Base-by-base conservation (phyloP, 305 asterid species). In the Rubia peregrina region DNA sequence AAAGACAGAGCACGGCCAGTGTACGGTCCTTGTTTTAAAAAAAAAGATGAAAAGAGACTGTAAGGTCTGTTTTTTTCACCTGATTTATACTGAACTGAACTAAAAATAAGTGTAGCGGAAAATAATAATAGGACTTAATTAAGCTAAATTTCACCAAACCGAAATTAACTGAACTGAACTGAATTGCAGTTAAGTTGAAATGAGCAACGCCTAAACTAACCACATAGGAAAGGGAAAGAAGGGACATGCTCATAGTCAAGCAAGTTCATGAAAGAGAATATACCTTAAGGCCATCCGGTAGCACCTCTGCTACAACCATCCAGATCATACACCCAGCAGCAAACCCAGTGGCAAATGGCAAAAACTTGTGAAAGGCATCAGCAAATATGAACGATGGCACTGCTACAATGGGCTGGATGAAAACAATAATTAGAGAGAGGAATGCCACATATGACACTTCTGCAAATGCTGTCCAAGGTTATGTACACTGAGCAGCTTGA, bases 261-360 rank as follows among this genome's bases (percentile, higher is more conserved):
- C 9, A 68, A 17, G 21, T 33, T 26, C 2, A 33, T 21, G 40
- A 46, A 44, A 33, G 42, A 57, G 49, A 68, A 75, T 26, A 30
- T 81, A 89, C 98, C 98, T 90, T 93, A 71, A 93, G 91, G 72
- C 88, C 97, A 74, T 93, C 98, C 4, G 97, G 98, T 72, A 93
- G 95, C 66, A 93, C 96, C 90, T 93, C 98, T 2, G 96, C 96
- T 75, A 90, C 79, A 76, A 90, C 97, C 93, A 93, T 90, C 98
- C 97, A 93, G 76, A 93, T 89, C 98, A 93, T 93, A 79, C 98
- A 93, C 73, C 98, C 98, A 65, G 98, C 98, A 67, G 98, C 98
- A 76, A 93, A 93, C 57, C 98, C 98, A 60, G 98, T 93, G 30
- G 97, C 97, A 81, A 93, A 93, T 33, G 98, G 97, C 78, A 93